Evolutionary conservation across 2,329 filamentous ascomycete genomes (phyloP).

Genomic region (Nakataea oryzae): DNA sequence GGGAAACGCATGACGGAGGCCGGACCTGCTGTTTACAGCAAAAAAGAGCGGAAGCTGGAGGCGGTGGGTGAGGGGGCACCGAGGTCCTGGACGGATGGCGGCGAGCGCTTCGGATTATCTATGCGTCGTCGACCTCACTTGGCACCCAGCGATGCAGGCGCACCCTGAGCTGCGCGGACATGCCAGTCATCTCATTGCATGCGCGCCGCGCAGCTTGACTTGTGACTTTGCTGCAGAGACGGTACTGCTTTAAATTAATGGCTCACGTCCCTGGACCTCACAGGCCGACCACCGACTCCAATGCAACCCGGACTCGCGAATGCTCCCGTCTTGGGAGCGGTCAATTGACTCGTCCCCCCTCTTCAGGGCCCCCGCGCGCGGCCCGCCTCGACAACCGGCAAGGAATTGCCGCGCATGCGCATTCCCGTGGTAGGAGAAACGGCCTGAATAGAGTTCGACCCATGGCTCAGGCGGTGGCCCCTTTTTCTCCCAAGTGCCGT

Average conservation of each 20-base stretch:
- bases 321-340: not conserved
- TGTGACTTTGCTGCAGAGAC: not conserved
- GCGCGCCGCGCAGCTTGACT: not conserved
- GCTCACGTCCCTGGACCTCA: not conserved
- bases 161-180: not conserved
- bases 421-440: too few species aligned
- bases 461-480: too few species aligned
- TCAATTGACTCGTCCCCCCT: not conserved
- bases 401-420: too few species aligned
- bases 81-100: not conserved
- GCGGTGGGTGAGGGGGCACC: not conserved
- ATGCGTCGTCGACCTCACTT: too few species aligned
- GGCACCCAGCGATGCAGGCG: too few species aligned
- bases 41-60: not conserved
- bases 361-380: too few species aligned
- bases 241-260: not conserved
- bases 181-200: not conserved
- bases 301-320: too few species aligned
- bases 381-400: too few species aligned
- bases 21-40: not conserved
- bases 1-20: not conserved
- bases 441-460: too few species aligned
- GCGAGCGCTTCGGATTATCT: too few species aligned
- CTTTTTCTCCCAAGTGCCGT: too few species aligned
- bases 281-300: not conserved